Base-by-base conservation (phyloP, 345 rosid species). In the Aquilaria malaccensis region DNA sequence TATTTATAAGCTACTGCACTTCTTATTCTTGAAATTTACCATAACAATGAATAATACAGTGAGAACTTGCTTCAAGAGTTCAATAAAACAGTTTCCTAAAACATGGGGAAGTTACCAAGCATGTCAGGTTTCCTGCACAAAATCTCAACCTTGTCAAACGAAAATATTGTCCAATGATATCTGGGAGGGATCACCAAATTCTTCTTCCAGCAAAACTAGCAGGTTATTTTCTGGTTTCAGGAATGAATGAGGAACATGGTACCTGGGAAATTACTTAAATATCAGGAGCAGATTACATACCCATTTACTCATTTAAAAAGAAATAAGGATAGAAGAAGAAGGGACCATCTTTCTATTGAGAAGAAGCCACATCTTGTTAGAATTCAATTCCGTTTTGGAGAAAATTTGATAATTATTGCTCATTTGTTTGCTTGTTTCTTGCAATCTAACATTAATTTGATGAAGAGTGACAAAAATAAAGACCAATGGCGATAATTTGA, bases 181-280 rank as follows among this genome's bases (percentile, higher is more conserved):
- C 50, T 67, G 62, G 0, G 71, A 75, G 22, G 88, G 85, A 43
- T 78, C 22, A 9, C 88, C 91, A 0, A 13, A 53, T 71, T 82
- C 82, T 68, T 85, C 88, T 72, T 85, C 88, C n/a, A 79, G 71
- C 9, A 82, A 50, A 64, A 85, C 78, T 64, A 85, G 45, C 48
- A 65, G 59, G 81, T 85, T 85, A 41, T 66, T 69, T 1, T 50
- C 68, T 14, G 69, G 67, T 73, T 67, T 73, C 37, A 82, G 69
- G 70, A 73, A 82, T 52, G 83, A 70, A 52, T 75, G 76, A 56
- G 91, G 91, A 33, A 82, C 31, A 51, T 82, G 67, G 71, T 78
- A 80, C 85, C 88, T 83, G 56, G 37, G 46, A 50, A 50, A 37
- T 2, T 37, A 37, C 5, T 2, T 3, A 37, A 37, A 37, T 37